phyloP scores from a whole-genome alignment of 2,329 filamentous ascomycete species.

The Xylariaceae sp. region DNA sequence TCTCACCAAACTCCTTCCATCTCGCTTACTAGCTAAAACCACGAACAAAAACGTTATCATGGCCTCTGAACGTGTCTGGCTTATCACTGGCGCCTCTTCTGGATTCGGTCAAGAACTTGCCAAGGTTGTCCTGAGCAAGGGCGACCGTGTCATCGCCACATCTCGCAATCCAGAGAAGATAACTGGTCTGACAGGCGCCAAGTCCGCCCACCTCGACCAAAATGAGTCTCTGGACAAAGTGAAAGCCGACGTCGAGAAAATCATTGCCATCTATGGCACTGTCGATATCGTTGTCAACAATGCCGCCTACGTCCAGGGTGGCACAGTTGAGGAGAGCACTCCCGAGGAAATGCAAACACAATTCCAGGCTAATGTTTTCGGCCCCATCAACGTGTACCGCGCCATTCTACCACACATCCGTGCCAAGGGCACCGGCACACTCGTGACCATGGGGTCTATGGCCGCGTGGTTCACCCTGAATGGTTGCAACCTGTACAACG shows the following conservation, averaged over 20 bases:
- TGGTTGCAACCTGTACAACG: constrained; percentile 31
- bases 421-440: constrained; percentile 26
- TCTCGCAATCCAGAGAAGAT: constrained; percentile 37
- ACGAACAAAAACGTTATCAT: too few species aligned
- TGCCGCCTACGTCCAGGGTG: constrained; percentile 41
- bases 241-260: constrained; percentile 34
- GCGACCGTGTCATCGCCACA: constrained; percentile 47
- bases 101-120: constrained; percentile 45
- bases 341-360: constrained; percentile 20
- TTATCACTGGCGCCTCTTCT: constrained; percentile 46
- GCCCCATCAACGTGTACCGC: constrained; percentile 33
- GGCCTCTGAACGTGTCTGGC: constrained; percentile 42
- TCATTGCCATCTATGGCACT: constrained; percentile 34
- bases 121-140: constrained; percentile 38
- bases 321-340: constrained; percentile 39
- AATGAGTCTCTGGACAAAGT: constrained; percentile 33
- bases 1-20: too few species aligned
- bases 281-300: constrained; percentile 46
- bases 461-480: constrained; percentile 26
- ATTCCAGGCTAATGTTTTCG: constrained; percentile 37
- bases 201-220: constrained; percentile 38
- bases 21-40: too few species aligned
- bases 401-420: constrained; percentile 36
- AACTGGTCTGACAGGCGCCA: constrained; percentile 30
- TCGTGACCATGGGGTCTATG: constrained; percentile 36